Evolutionary conservation across 371 early-diverging fungal species (phyloP).

Genomic region (Phascolomyces articulosus): DNA sequence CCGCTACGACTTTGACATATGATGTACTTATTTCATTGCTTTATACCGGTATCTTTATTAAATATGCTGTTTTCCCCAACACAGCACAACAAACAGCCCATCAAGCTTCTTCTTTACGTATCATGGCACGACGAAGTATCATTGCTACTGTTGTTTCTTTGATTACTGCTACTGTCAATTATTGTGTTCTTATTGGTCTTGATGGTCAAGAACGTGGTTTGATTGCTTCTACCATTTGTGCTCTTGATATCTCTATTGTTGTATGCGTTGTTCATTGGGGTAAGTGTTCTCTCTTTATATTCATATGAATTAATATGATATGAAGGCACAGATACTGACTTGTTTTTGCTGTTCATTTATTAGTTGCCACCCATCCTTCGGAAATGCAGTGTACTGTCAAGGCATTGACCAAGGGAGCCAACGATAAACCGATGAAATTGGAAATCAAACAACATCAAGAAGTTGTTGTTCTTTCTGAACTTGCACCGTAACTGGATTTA

Average conservation of each 20-base stretch:
- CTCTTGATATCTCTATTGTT: slow-evolving; percentile 31
- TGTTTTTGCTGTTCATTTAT: not conserved
- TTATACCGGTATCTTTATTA: slow-evolving; percentile 39
- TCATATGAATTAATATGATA: not conserved
- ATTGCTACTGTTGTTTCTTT: slow-evolving; percentile 40
- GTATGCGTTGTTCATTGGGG: slow-evolving; percentile 44
- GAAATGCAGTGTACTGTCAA: slow-evolving; percentile 20
- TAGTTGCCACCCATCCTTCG: slow-evolving; percentile 26
- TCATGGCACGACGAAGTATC: slow-evolving; percentile 45
- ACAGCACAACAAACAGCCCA: slow-evolving; percentile 26
- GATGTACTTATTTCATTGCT: slow-evolving; percentile 45
- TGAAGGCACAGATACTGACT: too few species aligned
- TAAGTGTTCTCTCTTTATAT: slow-evolving; percentile 11
- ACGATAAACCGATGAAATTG: slow-evolving; percentile 24
- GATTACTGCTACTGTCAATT: slow-evolving; percentile 32
- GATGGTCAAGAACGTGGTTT: slow-evolving; percentile 32
- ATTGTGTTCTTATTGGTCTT: slow-evolving; percentile 38
- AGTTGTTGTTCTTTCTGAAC: slow-evolving; percentile 31
- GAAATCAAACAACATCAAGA: slow-evolving; percentile 39
- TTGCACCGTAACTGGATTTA: slow-evolving; percentile 15
- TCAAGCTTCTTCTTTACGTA: slow-evolving; percentile 29
- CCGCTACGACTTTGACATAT: slow-evolving; percentile 37
- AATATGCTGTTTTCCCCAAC: slow-evolving; percentile 32
- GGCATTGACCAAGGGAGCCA: slow-evolving; percentile 1
- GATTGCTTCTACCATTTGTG: slow-evolving; percentile 19